phyloP scores from a whole-genome alignment of 805 yeast species.

The Jamesozyma spencerorum region DNA sequence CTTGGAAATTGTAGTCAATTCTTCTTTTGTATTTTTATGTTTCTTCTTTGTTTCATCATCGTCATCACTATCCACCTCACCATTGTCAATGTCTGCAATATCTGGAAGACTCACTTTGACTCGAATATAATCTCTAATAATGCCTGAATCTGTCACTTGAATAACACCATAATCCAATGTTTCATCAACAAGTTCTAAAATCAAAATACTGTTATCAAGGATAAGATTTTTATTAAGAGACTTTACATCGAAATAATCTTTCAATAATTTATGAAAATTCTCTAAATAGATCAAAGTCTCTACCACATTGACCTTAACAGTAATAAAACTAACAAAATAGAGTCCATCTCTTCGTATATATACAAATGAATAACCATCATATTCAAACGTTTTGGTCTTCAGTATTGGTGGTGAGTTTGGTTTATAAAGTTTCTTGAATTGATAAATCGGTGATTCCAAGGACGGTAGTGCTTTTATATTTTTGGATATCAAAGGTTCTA shows the following conservation, averaged over 20 bases:
- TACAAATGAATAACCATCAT: conserved; percentile 8
- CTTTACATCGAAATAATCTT: conserved; percentile 18
- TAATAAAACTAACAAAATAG: conserved; percentile 17
- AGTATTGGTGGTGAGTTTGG: conserved; percentile 14
- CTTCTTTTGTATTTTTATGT: conserved; percentile 4
- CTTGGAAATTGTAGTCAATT: conserved; percentile 5
- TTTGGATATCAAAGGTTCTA: conserved; percentile 22
- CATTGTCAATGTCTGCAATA: neutral
- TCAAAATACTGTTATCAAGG: conserved; percentile 61
- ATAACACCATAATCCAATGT: conserved; percentile 84
- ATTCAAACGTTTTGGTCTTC: neutral
- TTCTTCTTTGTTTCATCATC: conserved; percentile 5
- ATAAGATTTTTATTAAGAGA: conserved; percentile 48
- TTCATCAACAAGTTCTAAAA: conserved; percentile 80
- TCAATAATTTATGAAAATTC: conserved; percentile 20
- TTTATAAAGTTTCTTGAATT: conserved; percentile 16
- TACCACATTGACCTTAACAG: conserved; percentile 12
- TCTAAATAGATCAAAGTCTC: conserved; percentile 19
- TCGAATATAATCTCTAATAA: conserved; percentile 70
- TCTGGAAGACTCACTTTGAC: conserved; percentile 38
- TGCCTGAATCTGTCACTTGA: conserved; percentile 71
- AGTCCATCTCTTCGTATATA: conserved; percentile 22
- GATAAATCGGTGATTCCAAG: conserved; percentile 10
- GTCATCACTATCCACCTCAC: conserved; percentile 5
- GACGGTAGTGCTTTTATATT: conserved; percentile 22